Evolutionary conservation across 2,329 filamentous ascomycete species (phyloP).

Genomic region (Exophiala oligosperma): DNA sequence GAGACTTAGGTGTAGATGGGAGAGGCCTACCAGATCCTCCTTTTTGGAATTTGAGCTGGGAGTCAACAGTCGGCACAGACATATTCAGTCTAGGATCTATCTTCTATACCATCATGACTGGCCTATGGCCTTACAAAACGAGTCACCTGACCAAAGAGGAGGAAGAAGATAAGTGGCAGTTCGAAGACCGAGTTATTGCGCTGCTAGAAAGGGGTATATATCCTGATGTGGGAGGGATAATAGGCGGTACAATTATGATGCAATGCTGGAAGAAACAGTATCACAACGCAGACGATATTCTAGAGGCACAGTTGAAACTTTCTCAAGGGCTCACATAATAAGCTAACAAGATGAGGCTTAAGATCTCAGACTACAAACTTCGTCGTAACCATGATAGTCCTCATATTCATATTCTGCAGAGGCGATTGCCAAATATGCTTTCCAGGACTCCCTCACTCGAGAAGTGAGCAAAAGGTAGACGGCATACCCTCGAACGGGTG

Average conservation of each 20-base stretch:
- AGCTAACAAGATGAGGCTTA: not conserved
- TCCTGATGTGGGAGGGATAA: constrained; percentile 9
- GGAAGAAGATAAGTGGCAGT: constrained; percentile 8
- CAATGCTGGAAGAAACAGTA: constrained; percentile 9
- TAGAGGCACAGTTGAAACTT: constrained; percentile 1
- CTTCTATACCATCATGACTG: constrained; percentile 27
- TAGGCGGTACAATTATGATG: constrained; percentile 9
- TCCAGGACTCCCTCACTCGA: no score
- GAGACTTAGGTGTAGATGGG: constrained; percentile 31
- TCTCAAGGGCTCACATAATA: not conserved
- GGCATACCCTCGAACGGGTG: no score
- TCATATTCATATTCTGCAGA: no score
- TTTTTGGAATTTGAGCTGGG: constrained; percentile 26
- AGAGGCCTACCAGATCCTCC: constrained; percentile 31
- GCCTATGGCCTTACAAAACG: constrained; percentile 10
- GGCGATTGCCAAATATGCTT: no score
- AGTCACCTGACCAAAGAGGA: not conserved
- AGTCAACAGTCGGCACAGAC: constrained; percentile 20
- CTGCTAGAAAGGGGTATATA: constrained; percentile 3
- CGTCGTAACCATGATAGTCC: no score
- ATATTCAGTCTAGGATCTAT: constrained; percentile 21
- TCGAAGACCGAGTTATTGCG: constrained; percentile 7
- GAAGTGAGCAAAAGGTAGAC: no score
- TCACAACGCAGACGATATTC: not conserved
- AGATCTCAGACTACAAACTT: no score